Evolutionary conservation across 176 grass and related monocot species (phyloP).

Genomic region (Carex kokanica): DNA sequence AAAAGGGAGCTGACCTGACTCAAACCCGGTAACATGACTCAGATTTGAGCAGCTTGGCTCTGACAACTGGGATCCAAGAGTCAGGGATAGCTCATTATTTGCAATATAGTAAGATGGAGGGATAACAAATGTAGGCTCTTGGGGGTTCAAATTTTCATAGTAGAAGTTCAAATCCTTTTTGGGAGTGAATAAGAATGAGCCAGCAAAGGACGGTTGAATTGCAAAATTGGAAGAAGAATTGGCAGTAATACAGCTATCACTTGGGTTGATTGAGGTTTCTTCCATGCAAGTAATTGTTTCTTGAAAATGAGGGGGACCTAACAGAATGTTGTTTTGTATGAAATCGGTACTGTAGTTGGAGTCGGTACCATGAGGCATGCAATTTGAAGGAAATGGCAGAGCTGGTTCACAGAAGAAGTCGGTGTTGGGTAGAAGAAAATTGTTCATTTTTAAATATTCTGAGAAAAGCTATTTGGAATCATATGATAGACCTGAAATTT

Average conservation of each 20-base stretch:
- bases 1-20: constrained; percentile 30
- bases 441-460: constrained; percentile 38
- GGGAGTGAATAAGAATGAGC: constrained; percentile 16
- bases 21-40: constrained; percentile 21
- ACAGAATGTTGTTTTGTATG: constrained; percentile 32
- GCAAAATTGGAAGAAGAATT: constrained; percentile 27
- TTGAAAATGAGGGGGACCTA: constrained; percentile 12
- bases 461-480: constrained; percentile 25
- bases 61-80: constrained; percentile 45
- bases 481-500: constrained; percentile 28
- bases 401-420: constrained; percentile 31
- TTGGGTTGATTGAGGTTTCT: constrained; percentile 19
- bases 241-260: constrained; percentile 20
- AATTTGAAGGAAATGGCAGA: constrained; percentile 33
- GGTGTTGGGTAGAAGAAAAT: constrained; percentile 31
- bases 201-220: constrained; percentile 15
- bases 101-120: constrained; percentile 11
- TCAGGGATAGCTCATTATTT: constrained; percentile 59
- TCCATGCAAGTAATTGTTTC: constrained; percentile 26
- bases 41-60: constrained; percentile 54
- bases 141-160: constrained; percentile 3
- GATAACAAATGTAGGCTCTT: constrained; percentile 16
- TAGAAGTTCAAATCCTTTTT: constrained; percentile 23
- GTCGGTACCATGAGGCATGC: constrained; percentile 28
- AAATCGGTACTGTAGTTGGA: constrained; percentile 20